Base-by-base conservation (phyloP, 805 yeast genomes). In the Priceomyces melissophilus region DNA sequence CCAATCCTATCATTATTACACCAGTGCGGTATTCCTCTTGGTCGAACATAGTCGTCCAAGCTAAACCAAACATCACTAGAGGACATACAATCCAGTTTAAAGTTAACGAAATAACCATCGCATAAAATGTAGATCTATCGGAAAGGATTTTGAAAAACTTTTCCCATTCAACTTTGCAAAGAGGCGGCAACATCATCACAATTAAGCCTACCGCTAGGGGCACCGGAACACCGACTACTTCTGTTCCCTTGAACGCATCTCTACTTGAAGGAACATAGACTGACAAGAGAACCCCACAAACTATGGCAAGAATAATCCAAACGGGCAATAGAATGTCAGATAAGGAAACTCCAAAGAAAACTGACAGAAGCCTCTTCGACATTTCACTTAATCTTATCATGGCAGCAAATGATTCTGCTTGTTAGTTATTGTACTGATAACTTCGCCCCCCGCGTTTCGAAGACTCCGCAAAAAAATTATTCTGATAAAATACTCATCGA, bases 21-120 rank as follows among this genome's bases (percentile, higher is more conserved):
- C 83, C 83, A 31, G 58, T 61, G 32, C 83, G 58, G 41, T 73
- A 74, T 40, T 75, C 83, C 6, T 58, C 58, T 37, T 66, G 50
- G 41, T 77, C 73, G 41, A 73, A 73, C 36, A 79, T 48, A 0
- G 69, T 64, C 32, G 71, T 49, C 84, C 83, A 78, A 1, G 79
- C 73, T 12, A 78, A 59, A 0, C 73, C 81, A 51, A 75, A 65
- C 83, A 78, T 78, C 38, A 78, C 43, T 16, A 78, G 62, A 2
- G 83, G 84, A 35, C 81, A 72, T 11, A 78, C 48, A 6, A 79
- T 60, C 83, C 82, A 79, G 60, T 79, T 78, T 44, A 77, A 46
- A 8, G 70, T 35, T 16, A 76, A 43, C 2, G 79, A 71, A n/a
- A 68, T 50, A 8, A 58, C 32, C 6, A 76, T 50, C 12, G 60